Base-by-base conservation (phyloP, 2,329 filamentous ascomycete genomes). In the Sporothrix brunneoviolacea region DNA sequence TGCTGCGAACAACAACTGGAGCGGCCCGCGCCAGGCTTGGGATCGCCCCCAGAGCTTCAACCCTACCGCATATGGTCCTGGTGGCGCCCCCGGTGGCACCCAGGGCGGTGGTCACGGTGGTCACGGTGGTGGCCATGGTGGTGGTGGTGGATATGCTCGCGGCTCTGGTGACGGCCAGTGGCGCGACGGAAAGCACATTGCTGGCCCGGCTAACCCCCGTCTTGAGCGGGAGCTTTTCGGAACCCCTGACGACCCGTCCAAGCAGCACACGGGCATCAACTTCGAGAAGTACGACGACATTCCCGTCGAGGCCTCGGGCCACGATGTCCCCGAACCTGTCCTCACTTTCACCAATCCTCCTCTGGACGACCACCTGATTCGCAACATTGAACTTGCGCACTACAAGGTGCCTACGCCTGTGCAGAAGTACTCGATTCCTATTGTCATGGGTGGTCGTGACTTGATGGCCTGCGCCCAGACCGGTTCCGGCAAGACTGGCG, bases 221-320 rank as follows among this genome's bases (percentile, higher is more conserved):
- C 59, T 95, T 41, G 93, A 98, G 80, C 91, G 91, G 62, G 93
- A 98, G 66, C 86, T 98, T 47, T 98, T 96, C 68, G 93, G 93
- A 64, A 76, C 86, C 45, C 75, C 84, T 61, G 91, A 97, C 69
- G 93, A 97, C 65, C 89, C 91, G 57, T 83, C 86, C 59, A 97
- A 96, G 79, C 88, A 95, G 70, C 88, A 94, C 64, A 96, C 90
- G 30, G 93, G 93, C 71, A 97, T 98, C 86, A 98, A 98, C 81
- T 98, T 98, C 68, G 86, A 95, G 76, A 98, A 98, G 79, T 98
- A 98, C 73, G 93, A 98, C 66, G 93, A 98, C 70, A 98, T 98
- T 59, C 93, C 93, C 50, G 93, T 98, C 58, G 93, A 97, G 73
- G 93, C 93, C 57, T 96, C 91, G 54, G 93, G 93, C 54, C 84